Conservation (phyloP, 257 asterid species). For the Solanum appendiculatum region DNA sequence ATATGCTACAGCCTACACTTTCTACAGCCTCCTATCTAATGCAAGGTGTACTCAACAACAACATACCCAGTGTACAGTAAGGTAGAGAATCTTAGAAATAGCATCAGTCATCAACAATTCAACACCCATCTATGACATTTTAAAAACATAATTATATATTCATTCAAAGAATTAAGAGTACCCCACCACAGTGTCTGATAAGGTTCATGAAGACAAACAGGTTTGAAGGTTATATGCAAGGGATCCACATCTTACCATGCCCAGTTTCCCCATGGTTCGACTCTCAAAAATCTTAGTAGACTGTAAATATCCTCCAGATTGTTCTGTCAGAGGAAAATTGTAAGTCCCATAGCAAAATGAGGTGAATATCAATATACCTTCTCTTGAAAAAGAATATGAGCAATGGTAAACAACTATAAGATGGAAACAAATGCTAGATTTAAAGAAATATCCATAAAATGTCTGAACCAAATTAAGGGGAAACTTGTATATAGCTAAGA, state of each 20-base stretch:
- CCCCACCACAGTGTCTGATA: neutral
- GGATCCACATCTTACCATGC: constrained; percentile 59
- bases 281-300: constrained; percentile 88
- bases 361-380: neutral
- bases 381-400: neutral
- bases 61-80: neutral
- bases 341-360: neutral
- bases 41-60: neutral
- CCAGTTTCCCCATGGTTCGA: constrained; percentile 99
- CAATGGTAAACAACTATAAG: neutral
- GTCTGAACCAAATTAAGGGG: neutral
- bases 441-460: neutral
- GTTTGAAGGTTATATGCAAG: constrained; percentile 1
- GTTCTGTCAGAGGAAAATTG: constrained; percentile 47
- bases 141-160: neutral
- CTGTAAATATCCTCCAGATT: constrained; percentile 89
- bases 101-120: neutral
- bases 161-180: neutral
- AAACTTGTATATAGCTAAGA: neutral
- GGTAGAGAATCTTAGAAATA: neutral
- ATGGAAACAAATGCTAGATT: neutral
- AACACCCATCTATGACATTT: neutral
- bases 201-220: neutral
- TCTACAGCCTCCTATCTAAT: neutral
- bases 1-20: neutral